A percentile compares a stretch with the other conserved stretches of the same genome.
These are phyloP conservation scores for Leptodontidium sp. DNA, from an alignment of 2,329 filamentous ascomycete species.

Conservation along the genomic window DNA sequence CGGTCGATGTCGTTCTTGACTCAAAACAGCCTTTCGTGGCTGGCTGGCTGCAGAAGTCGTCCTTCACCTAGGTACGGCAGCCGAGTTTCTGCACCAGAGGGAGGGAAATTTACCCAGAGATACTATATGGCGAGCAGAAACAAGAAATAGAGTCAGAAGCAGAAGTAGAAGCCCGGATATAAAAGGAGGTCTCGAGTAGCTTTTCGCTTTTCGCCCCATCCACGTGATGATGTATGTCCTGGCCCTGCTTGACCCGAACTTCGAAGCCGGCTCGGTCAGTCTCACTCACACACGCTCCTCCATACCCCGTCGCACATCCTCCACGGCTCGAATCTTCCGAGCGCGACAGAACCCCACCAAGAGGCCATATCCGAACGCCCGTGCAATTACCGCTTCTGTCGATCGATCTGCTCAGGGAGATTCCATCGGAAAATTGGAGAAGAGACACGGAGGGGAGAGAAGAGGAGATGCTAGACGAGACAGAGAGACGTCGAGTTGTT, in stretches of 20 bases:
- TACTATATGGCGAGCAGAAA: no score
- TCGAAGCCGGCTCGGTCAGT: not conserved
- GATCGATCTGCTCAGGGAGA: constrained; percentile 14
- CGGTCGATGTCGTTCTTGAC: constrained; percentile 2
- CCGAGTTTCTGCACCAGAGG: not conserved
- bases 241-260: not conserved
- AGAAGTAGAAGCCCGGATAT: not conserved
- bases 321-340: constrained; percentile 19
- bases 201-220: not conserved
- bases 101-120: no score
- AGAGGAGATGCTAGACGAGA: no score
- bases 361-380: constrained; percentile 15
- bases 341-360: not conserved
- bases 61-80: not conserved
- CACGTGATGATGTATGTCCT: not conserved
- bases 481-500: not conserved
- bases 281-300: constrained; percentile 3
- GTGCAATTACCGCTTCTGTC: constrained; percentile 17
- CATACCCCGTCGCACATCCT: constrained; percentile 16
- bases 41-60: constrained; percentile 16
- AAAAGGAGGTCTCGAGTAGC: not conserved
- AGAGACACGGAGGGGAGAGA: not conserved
- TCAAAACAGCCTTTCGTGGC: constrained; percentile 15
- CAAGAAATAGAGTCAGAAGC: no score
- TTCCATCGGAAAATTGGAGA: constrained; percentile 2